A percentile compares a stretch with the other conserved stretches of the same genome.
Conservation (phyloP, 1,284 basidiomycete genomes). For the Wallemia hederae region DNA sequence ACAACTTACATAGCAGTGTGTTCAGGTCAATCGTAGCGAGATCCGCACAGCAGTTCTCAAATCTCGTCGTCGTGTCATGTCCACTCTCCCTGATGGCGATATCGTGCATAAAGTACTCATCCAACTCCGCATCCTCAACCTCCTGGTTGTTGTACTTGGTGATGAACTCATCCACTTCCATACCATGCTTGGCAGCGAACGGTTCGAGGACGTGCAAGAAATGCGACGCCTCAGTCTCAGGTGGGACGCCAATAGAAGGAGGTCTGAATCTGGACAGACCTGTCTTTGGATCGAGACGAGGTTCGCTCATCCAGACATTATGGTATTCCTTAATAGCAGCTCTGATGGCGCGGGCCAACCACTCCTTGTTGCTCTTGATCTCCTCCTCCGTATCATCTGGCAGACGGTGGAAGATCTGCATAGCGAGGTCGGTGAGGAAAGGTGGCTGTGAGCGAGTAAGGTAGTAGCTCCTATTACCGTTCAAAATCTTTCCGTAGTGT, state of each 20-base stretch:
- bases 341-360: slow-evolving; percentile 80
- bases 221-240: slow-evolving; percentile 91
- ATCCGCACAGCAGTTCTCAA: slow-evolving; percentile 77
- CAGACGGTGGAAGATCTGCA: slow-evolving; percentile 89
- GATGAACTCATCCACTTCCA: slow-evolving; percentile 91
- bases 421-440: slow-evolving; percentile 91
- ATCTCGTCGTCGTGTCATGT: slow-evolving; percentile 89
- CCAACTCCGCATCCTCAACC: slow-evolving; percentile 59
- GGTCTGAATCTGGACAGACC: slow-evolving; percentile 82
- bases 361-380: slow-evolving; percentile 32
- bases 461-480: slow-evolving; percentile 28
- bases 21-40: slow-evolving; percentile 89
- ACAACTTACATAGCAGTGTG: slow-evolving; percentile 53
- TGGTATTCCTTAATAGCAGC: slow-evolving; percentile 98
- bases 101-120: slow-evolving; percentile 94
- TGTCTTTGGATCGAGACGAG: slow-evolving; percentile 69
- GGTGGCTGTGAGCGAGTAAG: slow-evolving; percentile 86
- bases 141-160: slow-evolving; percentile 72
- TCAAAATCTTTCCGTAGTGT: slow-evolving; percentile 54
- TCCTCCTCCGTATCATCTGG: slow-evolving; percentile 51
- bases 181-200: slow-evolving; percentile 66
- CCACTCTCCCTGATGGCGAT: slow-evolving; percentile 78
- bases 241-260: slow-evolving; percentile 80
- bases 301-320: slow-evolving; percentile 79
- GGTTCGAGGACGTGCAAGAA: slow-evolving; percentile 93